These are phyloP conservation scores for Schizosaccharomyces lindneri DNA, from an alignment of 805 yeast species.

Conservation along the genomic window DNA sequence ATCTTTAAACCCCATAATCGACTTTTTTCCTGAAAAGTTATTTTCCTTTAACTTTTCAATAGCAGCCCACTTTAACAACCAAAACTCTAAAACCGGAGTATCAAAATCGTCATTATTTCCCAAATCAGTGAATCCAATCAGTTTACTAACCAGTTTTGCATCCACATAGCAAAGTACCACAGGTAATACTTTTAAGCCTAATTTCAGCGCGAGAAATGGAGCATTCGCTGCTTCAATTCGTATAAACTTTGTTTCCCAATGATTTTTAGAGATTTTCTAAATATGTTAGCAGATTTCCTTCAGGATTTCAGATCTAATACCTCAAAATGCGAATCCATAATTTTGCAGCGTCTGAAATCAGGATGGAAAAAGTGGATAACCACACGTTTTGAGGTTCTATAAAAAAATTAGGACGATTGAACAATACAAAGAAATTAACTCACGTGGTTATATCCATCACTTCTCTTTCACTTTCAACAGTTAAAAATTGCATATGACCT, in stretches of 20 bases:
- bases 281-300: not conserved
- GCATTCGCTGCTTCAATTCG: constrained; percentile 37
- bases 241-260: constrained; percentile 27
- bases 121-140: constrained; percentile 47
- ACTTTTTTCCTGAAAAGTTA: not conserved
- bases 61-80: constrained; percentile 7
- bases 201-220: constrained; percentile 44
- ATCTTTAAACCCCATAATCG: not conserved
- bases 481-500: not conserved
- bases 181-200: constrained; percentile 45
- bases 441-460: constrained; percentile 27
- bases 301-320: not conserved
- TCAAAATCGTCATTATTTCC: constrained; percentile 24
- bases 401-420: not conserved
- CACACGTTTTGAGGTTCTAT: constrained; percentile 14
- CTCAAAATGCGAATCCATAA: constrained; percentile 25
- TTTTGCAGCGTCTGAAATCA: constrained; percentile 31
- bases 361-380: constrained; percentile 44
- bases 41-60: not conserved
- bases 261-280: constrained; percentile 28
- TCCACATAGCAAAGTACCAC: constrained; percentile 35
- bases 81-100: constrained; percentile 24
- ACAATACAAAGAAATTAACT: not conserved
- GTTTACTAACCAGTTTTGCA: constrained; percentile 33
- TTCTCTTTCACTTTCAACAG: constrained; percentile 26